A percentile compares a stretch with the other conserved stretches of the same genome.
These are phyloP conservation scores for Nemania bipapillata DNA, from an alignment of 2,329 filamentous ascomycete species.

Conservation along the genomic window DNA sequence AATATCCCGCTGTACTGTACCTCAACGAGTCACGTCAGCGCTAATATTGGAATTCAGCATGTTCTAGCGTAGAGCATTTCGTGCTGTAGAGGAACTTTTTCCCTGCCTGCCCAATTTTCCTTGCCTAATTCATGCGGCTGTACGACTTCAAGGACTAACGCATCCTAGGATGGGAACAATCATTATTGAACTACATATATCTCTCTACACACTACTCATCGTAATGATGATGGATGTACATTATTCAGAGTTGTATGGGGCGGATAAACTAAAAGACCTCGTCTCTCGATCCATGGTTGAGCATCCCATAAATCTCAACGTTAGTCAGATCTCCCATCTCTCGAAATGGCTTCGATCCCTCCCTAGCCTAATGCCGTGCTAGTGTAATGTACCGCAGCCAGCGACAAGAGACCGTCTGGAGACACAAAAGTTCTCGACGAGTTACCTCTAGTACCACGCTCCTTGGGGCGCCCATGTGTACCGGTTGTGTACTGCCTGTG, in stretches of 20 bases:
- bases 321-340: not conserved
- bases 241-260: not conserved
- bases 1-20: too few relatives aligned
- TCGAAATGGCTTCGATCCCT: not conserved
- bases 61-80: not conserved
- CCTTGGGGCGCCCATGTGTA: slow-evolving; percentile 8
- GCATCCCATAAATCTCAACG: not conserved
- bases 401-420: slow-evolving; percentile 2
- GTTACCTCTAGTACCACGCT: slow-evolving; percentile 10
- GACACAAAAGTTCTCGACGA: not conserved
- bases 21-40: slow-evolving; percentile 22
- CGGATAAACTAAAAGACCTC: not conserved
- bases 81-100: not conserved
- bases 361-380: not conserved
- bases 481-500: too few relatives aligned
- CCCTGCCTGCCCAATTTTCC: not conserved
- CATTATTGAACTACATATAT: slow-evolving; percentile 12
- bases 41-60: slow-evolving; percentile 6
- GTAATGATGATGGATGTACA: not conserved
- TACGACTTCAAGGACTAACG: slow-evolving; percentile 11
- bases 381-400: too few relatives aligned
- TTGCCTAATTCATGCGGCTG: slow-evolving; percentile 1
- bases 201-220: not conserved
- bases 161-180: slow-evolving; percentile 25
- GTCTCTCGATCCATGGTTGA: slow-evolving; percentile 1